Conservation (phyloP, 352 stramenopile species). For the Pythium dissotocum region DNA sequence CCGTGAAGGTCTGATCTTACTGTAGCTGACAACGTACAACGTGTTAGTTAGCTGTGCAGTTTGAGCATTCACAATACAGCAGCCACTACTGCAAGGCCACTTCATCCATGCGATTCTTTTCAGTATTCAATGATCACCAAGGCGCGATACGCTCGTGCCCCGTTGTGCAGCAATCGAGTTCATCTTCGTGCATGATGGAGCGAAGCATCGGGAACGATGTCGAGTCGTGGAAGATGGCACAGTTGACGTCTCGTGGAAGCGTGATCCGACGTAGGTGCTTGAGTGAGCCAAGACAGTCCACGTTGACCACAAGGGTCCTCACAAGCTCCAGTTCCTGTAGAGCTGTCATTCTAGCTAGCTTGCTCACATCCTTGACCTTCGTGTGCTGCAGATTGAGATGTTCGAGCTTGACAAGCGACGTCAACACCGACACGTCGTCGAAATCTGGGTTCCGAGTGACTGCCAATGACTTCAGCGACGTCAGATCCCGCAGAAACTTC, state of each 20-base stretch:
- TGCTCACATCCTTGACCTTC: not conserved
- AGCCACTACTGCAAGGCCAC: too few relatives aligned
- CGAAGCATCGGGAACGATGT: conserved; percentile 15
- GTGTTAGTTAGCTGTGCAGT: not conserved
- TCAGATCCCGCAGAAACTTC: not conserved
- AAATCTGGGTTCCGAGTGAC: conserved; percentile 18
- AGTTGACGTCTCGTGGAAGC: conserved; percentile 4
- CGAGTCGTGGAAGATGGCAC: conserved; percentile 12
- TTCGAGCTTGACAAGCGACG: not conserved
- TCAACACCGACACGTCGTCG: not conserved
- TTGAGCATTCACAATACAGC: too few relatives aligned
- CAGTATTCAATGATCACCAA: not conserved
- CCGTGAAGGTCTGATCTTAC: not conserved
- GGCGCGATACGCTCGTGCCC: conserved; percentile 5
- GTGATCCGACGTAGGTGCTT: conserved; percentile 7
- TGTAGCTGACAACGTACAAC: too few relatives aligned
- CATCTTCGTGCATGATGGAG: conserved; percentile 8
- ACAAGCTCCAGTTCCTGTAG: conserved; percentile 17
- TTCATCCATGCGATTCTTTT: too few relatives aligned
- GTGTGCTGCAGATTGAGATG: conserved; percentile 16
- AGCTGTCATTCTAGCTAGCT: not conserved
- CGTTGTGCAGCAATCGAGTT: not conserved
- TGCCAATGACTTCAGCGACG: conserved; percentile 4
- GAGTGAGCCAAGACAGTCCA: not conserved
- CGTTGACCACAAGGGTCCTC: not conserved